Conservation (phyloP, 192 early-diverging fungal species). For the Kickxella alabastrina region DNA sequence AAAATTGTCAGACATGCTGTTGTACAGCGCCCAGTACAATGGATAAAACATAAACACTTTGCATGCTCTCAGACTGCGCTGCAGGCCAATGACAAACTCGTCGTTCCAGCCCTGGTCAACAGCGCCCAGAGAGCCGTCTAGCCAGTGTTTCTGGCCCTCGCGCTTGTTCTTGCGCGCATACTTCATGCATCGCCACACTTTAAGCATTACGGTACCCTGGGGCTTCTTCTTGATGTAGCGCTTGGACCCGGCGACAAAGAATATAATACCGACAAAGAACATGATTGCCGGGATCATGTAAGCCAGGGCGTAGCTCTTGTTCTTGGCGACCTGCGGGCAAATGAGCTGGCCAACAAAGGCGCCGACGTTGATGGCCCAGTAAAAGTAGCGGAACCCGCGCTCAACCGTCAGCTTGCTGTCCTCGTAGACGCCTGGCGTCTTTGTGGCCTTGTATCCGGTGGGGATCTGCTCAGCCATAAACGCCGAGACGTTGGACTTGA, state of each 20-base stretch:
- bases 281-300: constrained; percentile 57
- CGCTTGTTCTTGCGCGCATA: constrained; percentile 21
- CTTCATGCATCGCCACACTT: constrained; percentile 47
- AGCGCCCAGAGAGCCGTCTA: constrained; percentile 53
- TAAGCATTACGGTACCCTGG: constrained; percentile 56
- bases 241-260: constrained; percentile 54
- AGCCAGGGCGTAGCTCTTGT: constrained; percentile 57
- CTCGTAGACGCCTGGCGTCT: constrained; percentile 21
- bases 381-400: constrained; percentile 28
- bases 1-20: constrained; percentile 54
- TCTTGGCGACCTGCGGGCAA: constrained; percentile 56
- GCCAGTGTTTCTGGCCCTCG: constrained; percentile 9
- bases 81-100: constrained; percentile 61
- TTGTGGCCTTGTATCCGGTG: constrained; percentile 11
- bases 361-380: constrained; percentile 67
- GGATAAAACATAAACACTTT: constrained; percentile 64
- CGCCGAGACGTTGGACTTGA: constrained; percentile 71
- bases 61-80: constrained; percentile 55
- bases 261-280: constrained; percentile 53
- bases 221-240: constrained; percentile 55
- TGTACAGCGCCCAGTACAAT: constrained; percentile 61
- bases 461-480: constrained; percentile 68
- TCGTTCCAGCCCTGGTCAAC: constrained; percentile 56
- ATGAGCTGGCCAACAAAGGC: constrained; percentile 58
- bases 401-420: constrained; percentile 29